Base-by-base conservation (phyloP, 352 stramenopile species). In the Thalassiosira oceanica region DNA sequence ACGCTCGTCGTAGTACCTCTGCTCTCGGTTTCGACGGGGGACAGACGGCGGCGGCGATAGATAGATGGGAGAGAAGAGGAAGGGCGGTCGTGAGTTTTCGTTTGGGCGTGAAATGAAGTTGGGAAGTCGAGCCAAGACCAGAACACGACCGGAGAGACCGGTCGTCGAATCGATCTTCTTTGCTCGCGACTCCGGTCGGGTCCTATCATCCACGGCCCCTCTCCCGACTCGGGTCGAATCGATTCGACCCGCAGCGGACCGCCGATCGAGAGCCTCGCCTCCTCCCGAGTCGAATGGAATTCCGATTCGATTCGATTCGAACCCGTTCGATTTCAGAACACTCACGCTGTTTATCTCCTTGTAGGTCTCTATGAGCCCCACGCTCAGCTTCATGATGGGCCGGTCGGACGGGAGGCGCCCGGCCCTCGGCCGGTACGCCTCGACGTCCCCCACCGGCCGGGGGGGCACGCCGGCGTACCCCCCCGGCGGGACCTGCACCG, bases 221-320 rank as follows among this genome's bases (percentile, higher is more conserved):
- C n/a, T n/a, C n/a, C n/a, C n/a, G n/a, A n/a, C n/a, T n/a, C n/a
- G n/a, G n/a, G n/a, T n/a, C n/a, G n/a, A n/a, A n/a, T n/a, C n/a
- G n/a, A n/a, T n/a, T n/a, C n/a, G n/a, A n/a, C n/a, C n/a, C n/a
- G n/a, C n/a, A n/a, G n/a, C n/a, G n/a, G n/a, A n/a, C n/a, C n/a
- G n/a, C 42, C 74, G 80, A 82, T 99, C 98, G 79, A 99, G 98
- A 41, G 88, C 65, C 74, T 97, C 98, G 80, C n/a, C n/a, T n/a
- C n/a, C n/a, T n/a, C 98, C 97, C 11, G 96, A 98, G 68, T 95
- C 85, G 79, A 99, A 95, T 36, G 98, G 88, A 16, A 88, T 78
- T 4, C 94, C 66, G 26, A 92, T 96, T 55, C 98, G 89, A 85
- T 97, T 93, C 46, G 89, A 74, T n/a, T 91, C 56, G n/a, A 86